Evolutionary conservation across 768 basidiomycete species (phyloP), one percentile per base, ranked within the genome.

Genomic region (Auriscalpium microsporum): DNA sequence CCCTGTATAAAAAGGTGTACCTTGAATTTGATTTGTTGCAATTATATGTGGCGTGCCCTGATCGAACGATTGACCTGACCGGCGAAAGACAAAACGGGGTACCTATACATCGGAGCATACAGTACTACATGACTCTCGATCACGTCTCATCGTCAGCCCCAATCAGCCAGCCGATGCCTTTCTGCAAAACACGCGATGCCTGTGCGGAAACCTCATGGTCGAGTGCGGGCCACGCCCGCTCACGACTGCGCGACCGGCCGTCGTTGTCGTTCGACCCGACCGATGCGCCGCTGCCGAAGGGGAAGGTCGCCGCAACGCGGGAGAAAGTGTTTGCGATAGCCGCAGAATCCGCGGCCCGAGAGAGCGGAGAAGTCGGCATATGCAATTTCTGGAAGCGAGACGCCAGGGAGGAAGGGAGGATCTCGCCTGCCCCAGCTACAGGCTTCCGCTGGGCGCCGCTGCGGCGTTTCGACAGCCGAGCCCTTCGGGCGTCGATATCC

Each of bases 131-230:
- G 7, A 28, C 28, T 28, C 21, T 45, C 28, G 36, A 52, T 21
- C 52, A 11, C 21, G 35, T 42, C 6, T 52, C 52, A 19, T 83
- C 86, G 57, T 94, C 93, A 11, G 84, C 88, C 44, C 95, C 95
- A 55, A 98, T 84, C 33, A 98, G 75, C 95, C 95, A 98, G 33
- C 94, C 94, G 52, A 98, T 90, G 8, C 95, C 95, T 64, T 87
- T 86, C 38, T 90, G 88, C 44, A 98, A 69, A 4, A 83, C 90
- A 35, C 85, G 78, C 49, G 83, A 81, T 2, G 91, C 91, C 62
- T 86, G 84, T n/a, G 79, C 68, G 17, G 84, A 81, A 44, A 88
- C 83, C 52, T 87, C 82, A 40, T 73, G 73, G 51, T 78, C 78
- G 57, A 69, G 71, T 61, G 60, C 68, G 56, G 60, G 62, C 58